These are phyloP conservation scores for Spergularia bocconei DNA, from an alignment of 148 eudicot species.

Conservation along the genomic window DNA sequence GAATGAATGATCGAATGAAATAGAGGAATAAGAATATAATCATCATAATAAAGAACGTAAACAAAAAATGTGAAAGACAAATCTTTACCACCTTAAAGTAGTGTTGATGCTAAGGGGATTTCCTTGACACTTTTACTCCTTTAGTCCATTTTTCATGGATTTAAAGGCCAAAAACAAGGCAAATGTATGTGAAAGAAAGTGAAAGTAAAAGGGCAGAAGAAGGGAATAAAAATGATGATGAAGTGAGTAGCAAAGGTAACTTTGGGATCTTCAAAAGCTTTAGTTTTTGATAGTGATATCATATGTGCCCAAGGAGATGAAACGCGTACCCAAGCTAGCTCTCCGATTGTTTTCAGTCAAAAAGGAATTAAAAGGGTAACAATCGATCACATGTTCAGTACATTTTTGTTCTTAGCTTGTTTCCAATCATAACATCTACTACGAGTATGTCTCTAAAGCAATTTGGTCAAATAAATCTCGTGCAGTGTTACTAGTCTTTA, in stretches of 20 bases:
- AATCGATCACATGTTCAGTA: background rate
- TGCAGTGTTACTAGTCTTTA: too few species aligned
- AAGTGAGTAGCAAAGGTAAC: conserved; percentile 7
- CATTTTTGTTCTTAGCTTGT: background rate
- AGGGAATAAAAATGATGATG: background rate
- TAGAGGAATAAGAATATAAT: too few species aligned
- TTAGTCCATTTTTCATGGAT: conserved; percentile 10
- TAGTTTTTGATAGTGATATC: conserved; percentile 12
- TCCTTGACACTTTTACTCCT: conserved; percentile 1
- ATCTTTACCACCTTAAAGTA: conserved; percentile 6
- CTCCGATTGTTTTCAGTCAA: background rate
- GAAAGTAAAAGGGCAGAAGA: conserved; percentile 12
- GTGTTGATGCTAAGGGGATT: background rate
- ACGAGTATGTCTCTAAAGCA: background rate
- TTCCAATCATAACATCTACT: background rate
- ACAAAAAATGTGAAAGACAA: conserved; percentile 10
- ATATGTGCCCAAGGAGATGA: background rate
- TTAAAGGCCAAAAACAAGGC: conserved; percentile 8
- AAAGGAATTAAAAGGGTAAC: background rate
- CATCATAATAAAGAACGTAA: too few species aligned
- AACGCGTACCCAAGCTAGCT: background rate
- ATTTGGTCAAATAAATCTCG: too few species aligned
- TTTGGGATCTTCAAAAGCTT: conserved; percentile 35
- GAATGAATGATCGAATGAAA: too few species aligned
- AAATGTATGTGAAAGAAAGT: conserved; percentile 7